Percentiles rank a stretch among this genome's conserved stretches.
These are phyloP conservation scores for Auricularia cornea DNA, from an alignment of 768 basidiomycete species.

Conservation along the genomic window DNA sequence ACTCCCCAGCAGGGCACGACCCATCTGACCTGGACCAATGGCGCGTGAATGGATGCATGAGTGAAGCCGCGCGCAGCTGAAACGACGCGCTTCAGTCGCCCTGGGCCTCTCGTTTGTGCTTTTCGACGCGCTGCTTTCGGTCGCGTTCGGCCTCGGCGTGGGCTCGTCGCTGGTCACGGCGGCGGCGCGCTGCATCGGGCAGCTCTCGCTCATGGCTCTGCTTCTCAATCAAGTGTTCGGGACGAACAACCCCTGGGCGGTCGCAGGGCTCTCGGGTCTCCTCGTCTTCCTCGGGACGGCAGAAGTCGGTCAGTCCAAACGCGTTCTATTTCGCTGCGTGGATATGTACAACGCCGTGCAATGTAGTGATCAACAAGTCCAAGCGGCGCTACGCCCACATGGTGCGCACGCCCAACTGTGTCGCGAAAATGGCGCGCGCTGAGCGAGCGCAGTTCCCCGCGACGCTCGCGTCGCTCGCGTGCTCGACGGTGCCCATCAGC, in stretches of 20 bases:
- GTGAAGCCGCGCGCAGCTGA: too few relatives aligned
- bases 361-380: conserved; percentile 78
- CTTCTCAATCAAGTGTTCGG: conserved; percentile 69
- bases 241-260: conserved; percentile 64
- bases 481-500: conserved; percentile 73
- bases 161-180: conserved; percentile 60
- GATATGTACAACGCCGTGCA: neutral
- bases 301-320: conserved; percentile 53
- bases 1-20: conserved; percentile 14
- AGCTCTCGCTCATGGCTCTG: conserved; percentile 66
- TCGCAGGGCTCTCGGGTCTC: conserved; percentile 62
- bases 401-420: conserved; percentile 32
- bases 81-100: conserved; percentile 26
- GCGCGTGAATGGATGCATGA: neutral
- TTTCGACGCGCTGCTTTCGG: conserved; percentile 61
- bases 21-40: conserved; percentile 60
- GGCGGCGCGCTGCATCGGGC: conserved; percentile 65
- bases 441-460: conserved; percentile 44
- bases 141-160: conserved; percentile 56
- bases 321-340: neutral
- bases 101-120: conserved; percentile 69
- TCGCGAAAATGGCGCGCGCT: neutral
- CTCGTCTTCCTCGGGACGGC: conserved; percentile 70
- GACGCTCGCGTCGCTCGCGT: conserved; percentile 58
- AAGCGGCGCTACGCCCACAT: conserved; percentile 65